Percentiles rank a stretch among this genome's conserved stretches.
Conservation (phyloP, 129 eudicot species). For the Arctium lappa region DNA sequence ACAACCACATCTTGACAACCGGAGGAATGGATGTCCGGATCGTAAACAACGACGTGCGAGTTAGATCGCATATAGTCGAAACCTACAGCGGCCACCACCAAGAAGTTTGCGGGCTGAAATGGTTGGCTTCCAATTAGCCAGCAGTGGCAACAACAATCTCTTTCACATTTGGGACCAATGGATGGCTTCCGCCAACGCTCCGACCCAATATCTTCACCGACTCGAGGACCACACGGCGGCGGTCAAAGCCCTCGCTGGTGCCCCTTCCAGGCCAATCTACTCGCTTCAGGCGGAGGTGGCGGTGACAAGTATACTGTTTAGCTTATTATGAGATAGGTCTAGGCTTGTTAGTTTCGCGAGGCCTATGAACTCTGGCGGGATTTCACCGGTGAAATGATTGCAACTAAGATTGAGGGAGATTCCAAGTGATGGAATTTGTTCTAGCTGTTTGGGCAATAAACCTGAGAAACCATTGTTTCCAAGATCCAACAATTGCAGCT, state of each 20-base stretch:
- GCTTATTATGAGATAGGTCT: slow-evolving; percentile 76
- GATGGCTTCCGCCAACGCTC: slow-evolving; percentile 51
- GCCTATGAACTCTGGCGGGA: slow-evolving; percentile 67
- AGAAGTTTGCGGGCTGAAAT: slow-evolving; percentile 69
- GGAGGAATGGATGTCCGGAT: slow-evolving; percentile 95
- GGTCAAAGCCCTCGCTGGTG: slow-evolving; percentile 72
- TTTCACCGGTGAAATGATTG: slow-evolving; percentile 67
- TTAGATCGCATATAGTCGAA: slow-evolving; percentile 57
- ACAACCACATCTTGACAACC: slow-evolving; percentile 2
- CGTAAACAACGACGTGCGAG: slow-evolving; percentile 84
- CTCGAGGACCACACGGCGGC: slow-evolving; percentile 96
- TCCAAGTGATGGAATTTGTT: slow-evolving; percentile 72
- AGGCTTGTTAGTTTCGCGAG: slow-evolving; percentile 63
- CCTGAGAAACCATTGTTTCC: slow-evolving; percentile 84
- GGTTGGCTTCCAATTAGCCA: slow-evolving; percentile 88
- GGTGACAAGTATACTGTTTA: slow-evolving; percentile 67
- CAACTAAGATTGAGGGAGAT: slow-evolving; percentile 86
- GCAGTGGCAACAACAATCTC: slow-evolving; percentile 94
- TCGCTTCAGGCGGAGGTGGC: slow-evolving; percentile 94
- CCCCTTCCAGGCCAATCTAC: slow-evolving; percentile 33
- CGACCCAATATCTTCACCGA: slow-evolving; percentile 79
- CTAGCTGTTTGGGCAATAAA: slow-evolving; percentile 70
- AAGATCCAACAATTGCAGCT: slow-evolving; percentile 70
- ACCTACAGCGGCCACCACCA: slow-evolving; percentile 37
- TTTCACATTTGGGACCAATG: slow-evolving; percentile 93